Percentiles rank a stretch among this genome's conserved stretches.
Evolutionary conservation across 805 yeast genomes (phyloP).

Genomic region (Kodamaea leandrae): DNA sequence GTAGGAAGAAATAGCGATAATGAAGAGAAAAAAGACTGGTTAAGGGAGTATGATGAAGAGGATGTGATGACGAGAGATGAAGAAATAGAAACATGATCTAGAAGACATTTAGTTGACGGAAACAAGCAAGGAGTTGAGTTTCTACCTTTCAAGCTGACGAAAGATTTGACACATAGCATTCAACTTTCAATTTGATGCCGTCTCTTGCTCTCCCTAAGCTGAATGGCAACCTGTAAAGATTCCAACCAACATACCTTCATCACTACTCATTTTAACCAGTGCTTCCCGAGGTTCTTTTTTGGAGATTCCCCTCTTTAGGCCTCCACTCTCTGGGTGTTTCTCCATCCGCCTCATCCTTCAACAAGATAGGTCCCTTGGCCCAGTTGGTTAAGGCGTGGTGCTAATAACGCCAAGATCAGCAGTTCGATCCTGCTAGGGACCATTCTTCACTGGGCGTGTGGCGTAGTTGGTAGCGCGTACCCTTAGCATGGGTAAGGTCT

Average conservation of each 20-base stretch:
- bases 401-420: conserved; percentile 67
- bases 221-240: too few relatives aligned
- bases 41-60: too few relatives aligned
- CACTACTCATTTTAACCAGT: too few relatives aligned
- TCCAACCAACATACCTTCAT: too few relatives aligned
- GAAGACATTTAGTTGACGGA: background rate
- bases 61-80: too few relatives aligned
- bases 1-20: too few relatives aligned
- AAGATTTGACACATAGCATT: background rate
- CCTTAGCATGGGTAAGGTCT: conserved; percentile 12
- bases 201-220: too few relatives aligned
- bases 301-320: too few relatives aligned
- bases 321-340: background rate
- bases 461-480: conserved; percentile 72
- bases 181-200: too few relatives aligned
- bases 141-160: too few relatives aligned
- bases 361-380: conserved; percentile 49
- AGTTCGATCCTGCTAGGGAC: conserved; percentile 88
- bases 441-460: conserved; percentile 64
- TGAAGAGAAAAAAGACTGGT: too few relatives aligned
- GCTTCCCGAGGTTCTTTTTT: too few relatives aligned
- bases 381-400: conserved; percentile 55
- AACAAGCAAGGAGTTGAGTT: background rate
- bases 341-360: background rate
- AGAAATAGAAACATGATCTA: background rate